A percentile compares a stretch with the other conserved stretches of the same genome.
Evolutionary conservation across 140 eudicot genomes (phyloP).

Genomic region (Oenanthe javanica): DNA sequence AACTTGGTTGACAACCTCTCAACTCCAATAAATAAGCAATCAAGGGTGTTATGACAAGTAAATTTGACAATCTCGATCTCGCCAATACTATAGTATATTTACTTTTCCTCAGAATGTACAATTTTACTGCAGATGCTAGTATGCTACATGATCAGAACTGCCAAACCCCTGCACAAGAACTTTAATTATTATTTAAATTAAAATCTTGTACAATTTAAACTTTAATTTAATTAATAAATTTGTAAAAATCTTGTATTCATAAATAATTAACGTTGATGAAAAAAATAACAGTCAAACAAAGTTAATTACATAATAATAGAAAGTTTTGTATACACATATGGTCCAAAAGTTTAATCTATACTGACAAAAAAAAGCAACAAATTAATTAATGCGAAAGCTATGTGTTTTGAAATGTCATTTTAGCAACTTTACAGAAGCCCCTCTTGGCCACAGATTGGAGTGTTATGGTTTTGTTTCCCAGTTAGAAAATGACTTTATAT

Average conservation of each 20-base stretch:
- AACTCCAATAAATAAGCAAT: no score
- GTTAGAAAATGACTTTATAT: constrained; percentile 1
- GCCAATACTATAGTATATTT: not conserved
- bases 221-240: no score
- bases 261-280: no score
- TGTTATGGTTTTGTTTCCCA: not conserved
- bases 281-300: no score
- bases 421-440: not conserved
- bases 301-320: no score
- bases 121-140: no score
- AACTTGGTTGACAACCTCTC: no score
- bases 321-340: not conserved
- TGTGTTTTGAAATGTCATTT: not conserved
- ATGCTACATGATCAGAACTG: not conserved
- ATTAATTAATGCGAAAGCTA: not conserved
- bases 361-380: not conserved
- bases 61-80: no score
- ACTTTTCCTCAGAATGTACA: not conserved
- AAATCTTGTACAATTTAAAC: no score
- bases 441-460: not conserved
- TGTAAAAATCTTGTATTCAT: no score
- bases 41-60: no score
- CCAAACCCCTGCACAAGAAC: not conserved
- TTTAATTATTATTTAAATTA: no score
- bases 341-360: not conserved